Percentiles rank a stretch among this genome's conserved stretches.
These are phyloP conservation scores for Starmerella scarabaei DNA, from an alignment of 805 yeast species.

Conservation along the genomic window DNA sequence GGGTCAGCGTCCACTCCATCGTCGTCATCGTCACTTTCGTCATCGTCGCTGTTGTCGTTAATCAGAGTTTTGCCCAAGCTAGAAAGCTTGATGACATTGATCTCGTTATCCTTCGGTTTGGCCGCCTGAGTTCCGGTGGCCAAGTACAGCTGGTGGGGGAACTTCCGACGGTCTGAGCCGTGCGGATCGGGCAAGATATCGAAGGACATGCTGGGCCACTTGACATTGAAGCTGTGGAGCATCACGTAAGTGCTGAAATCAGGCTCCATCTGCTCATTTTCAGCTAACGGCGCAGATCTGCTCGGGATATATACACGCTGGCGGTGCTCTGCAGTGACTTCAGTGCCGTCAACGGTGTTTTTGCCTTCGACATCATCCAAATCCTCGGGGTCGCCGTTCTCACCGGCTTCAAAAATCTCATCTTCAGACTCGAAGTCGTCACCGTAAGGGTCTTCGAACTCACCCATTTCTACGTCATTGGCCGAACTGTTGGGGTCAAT, in stretches of 20 bases:
- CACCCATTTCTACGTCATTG: constrained; percentile 29
- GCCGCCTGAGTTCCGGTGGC: constrained; percentile 92
- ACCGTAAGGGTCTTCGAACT: constrained; percentile 48
- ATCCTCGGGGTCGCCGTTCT: constrained; percentile 81
- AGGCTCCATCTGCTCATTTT: constrained; percentile 91
- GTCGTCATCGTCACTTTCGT: constrained; percentile 57
- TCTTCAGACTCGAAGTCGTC: constrained; percentile 82
- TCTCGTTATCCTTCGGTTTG: constrained; percentile 74
- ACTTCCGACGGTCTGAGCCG: constrained; percentile 79
- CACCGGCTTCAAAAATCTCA: constrained; percentile 54
- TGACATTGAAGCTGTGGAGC: constrained; percentile 84
- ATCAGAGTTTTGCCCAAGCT: constrained; percentile 75
- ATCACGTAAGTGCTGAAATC: constrained; percentile 93
- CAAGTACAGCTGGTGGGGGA: constrained; percentile 74
- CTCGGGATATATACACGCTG: constrained; percentile 65
- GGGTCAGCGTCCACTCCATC: constrained; percentile 72
- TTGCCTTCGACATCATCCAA: constrained; percentile 38
- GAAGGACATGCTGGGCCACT: constrained; percentile 94
- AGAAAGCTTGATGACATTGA: constrained; percentile 69
- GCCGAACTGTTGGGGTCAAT: not conserved
- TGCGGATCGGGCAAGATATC: constrained; percentile 77
- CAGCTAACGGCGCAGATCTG: constrained; percentile 77
- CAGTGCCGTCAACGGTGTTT: constrained; percentile 23
- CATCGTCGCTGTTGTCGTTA: constrained; percentile 74
- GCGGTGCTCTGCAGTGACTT: constrained; percentile 27